phyloP scores from a whole-genome alignment of 2,329 filamentous ascomycete species.

The Alternaria angustiovoidea region DNA sequence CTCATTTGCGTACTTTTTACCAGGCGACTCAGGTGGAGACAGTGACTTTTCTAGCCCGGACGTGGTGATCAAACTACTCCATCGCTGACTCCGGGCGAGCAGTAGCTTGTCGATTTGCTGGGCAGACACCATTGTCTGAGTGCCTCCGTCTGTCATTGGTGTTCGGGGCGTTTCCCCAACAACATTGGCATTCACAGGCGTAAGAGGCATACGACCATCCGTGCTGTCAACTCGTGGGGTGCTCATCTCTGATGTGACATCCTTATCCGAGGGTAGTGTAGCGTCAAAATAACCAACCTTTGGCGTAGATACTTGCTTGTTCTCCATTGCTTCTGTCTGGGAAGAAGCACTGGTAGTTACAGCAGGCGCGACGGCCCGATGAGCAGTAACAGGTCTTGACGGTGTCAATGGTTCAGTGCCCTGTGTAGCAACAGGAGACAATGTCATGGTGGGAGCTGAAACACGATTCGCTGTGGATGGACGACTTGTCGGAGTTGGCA shows the following conservation, averaged over 20 bases:
- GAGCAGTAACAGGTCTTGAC: conserved; percentile 44
- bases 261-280: conserved; percentile 57
- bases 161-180: conserved; percentile 37
- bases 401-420: conserved; percentile 39
- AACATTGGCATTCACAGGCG: conserved; percentile 34
- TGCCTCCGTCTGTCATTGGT: conserved; percentile 71
- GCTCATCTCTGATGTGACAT: conserved; percentile 11
- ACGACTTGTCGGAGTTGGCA: conserved; percentile 41
- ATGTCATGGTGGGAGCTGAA: conserved; percentile 21
- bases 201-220: conserved; percentile 35
- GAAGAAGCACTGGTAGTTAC: conserved; percentile 20
- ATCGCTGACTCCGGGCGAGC: conserved; percentile 58
- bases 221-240: conserved; percentile 11
- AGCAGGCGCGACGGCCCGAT: conserved; percentile 27
- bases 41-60: conserved; percentile 42
- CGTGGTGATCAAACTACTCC: conserved; percentile 37
- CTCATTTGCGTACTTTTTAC: conserved; percentile 39
- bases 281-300: conserved; percentile 55
- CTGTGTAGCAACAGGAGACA: conserved; percentile 41
- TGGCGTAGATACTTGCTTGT: conserved; percentile 31
- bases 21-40: conserved; percentile 48
- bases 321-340: conserved; percentile 22
- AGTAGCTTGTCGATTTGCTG: conserved; percentile 81
- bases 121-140: conserved; percentile 85
- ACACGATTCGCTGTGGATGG: conserved; percentile 41